These are phyloP conservation scores for Aureobasidium sp. DNA, from an alignment of 2,329 filamentous ascomycete genomes.

Conservation along the genomic window DNA sequence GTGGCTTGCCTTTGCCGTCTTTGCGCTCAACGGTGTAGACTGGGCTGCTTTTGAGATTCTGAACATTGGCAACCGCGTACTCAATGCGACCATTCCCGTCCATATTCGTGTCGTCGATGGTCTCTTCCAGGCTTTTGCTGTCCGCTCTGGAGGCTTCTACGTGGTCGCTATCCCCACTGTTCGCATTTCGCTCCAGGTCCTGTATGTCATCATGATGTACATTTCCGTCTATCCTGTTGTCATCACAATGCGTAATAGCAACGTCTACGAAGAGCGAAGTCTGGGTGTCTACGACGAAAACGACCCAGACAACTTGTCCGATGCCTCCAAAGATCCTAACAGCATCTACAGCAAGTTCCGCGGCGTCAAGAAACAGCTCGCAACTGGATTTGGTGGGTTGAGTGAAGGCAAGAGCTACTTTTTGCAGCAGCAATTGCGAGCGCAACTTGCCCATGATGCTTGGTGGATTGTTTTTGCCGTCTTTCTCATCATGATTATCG, in stretches of 20 bases:
- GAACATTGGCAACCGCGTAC: constrained; percentile 47
- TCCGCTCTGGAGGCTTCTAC: constrained; percentile 43
- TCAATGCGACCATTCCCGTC: constrained; percentile 35
- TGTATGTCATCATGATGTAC: constrained; percentile 59
- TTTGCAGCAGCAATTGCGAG: constrained; percentile 36
- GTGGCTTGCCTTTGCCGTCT: constrained; percentile 45
- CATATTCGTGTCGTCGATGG: constrained; percentile 46
- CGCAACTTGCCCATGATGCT: constrained; percentile 40
- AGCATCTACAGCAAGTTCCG: constrained; percentile 3
- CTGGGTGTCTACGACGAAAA: constrained; percentile 49
- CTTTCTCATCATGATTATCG: constrained; percentile 40
- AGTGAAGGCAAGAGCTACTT: constrained; percentile 29
- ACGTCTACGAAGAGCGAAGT: constrained; percentile 54
- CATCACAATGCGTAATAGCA: constrained; percentile 52
- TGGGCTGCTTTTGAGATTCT: constrained; percentile 45
- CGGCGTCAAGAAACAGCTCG: constrained; percentile 5
- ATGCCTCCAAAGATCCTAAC: background rate
- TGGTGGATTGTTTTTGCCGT: constrained; percentile 39
- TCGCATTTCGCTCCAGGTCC: constrained; percentile 49
- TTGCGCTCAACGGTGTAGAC: constrained; percentile 48
- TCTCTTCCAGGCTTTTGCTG: constrained; percentile 50
- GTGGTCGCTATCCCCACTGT: constrained; percentile 40
- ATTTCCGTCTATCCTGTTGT: constrained; percentile 54
- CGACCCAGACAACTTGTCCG: background rate
- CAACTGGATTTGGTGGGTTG: constrained; percentile 3